phyloP scores from a whole-genome alignment of 257 asterid genomes.

The Anisodus tanguticus region DNA sequence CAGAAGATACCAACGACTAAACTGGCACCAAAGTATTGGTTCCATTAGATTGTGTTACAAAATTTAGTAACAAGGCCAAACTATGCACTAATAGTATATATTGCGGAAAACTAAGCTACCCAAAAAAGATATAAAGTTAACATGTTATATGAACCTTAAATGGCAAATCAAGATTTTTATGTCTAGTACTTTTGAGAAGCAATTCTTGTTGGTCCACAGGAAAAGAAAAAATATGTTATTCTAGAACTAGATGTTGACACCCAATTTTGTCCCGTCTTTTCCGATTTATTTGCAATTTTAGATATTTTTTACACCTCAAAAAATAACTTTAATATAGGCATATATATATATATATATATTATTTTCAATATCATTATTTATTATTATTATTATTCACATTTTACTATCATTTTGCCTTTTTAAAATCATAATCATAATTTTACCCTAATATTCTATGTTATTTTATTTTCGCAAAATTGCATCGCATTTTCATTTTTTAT shows the following conservation, averaged over 20 bases:
- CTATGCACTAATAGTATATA: neutral
- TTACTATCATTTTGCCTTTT: too few species aligned
- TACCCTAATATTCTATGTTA: too few species aligned
- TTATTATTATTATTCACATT: too few species aligned
- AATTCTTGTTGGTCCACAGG: neutral
- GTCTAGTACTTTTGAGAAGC: neutral
- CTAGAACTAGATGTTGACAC: neutral
- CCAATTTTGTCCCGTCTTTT: too few species aligned
- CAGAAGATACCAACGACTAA: neutral
- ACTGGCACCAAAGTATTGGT: constrained; percentile 3
- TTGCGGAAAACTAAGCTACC: neutral
- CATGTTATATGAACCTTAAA: neutral
- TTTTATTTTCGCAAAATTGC: too few species aligned
- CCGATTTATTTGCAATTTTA: too few species aligned
- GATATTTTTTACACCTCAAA: too few species aligned
- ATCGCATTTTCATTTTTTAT: too few species aligned
- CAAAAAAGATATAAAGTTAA: neutral
- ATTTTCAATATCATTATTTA: too few species aligned
- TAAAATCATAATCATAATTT: too few species aligned
- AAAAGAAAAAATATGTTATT: neutral
- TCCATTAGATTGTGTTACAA: constrained; percentile 18
- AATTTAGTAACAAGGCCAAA: neutral
- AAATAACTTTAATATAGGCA: too few species aligned
- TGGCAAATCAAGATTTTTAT: neutral
- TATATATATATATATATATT: too few species aligned